phyloP scores from a whole-genome alignment of 1,284 basidiomycete species.

The Rhodofomes roseus region DNA sequence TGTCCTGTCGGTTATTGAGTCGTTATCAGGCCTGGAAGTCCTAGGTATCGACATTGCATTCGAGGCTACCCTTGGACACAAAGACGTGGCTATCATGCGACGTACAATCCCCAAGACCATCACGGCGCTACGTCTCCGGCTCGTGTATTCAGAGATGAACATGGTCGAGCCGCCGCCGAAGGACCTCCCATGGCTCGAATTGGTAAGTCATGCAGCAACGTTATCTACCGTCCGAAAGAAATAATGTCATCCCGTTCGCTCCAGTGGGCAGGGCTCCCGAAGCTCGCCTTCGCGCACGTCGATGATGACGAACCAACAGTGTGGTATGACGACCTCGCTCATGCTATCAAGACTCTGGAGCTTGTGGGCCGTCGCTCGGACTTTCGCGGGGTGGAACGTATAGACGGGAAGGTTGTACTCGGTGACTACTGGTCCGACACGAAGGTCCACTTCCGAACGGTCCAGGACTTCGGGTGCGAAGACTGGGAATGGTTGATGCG shows the following conservation, averaged over 20 bases:
- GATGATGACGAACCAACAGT: neutral
- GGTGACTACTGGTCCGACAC: neutral
- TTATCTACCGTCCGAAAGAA: too few species aligned
- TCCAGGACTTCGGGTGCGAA: neutral
- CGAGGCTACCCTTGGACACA: neutral
- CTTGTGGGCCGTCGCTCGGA: neutral
- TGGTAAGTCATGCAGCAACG: neutral
- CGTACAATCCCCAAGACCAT: neutral
- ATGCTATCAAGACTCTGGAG: neutral
- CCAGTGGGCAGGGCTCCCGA: neutral
- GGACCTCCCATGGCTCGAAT: too few species aligned
- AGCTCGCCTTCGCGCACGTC: neutral
- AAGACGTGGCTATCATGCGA: neutral
- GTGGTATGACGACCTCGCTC: neutral
- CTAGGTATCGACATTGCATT: neutral
- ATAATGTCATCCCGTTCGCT: neutral
- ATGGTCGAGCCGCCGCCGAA: neutral
- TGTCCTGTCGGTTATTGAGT: neutral
- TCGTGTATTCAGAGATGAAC: neutral
- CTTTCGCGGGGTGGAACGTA: neutral
- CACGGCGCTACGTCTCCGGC: neutral
- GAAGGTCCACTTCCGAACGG: neutral
- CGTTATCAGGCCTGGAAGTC: neutral
- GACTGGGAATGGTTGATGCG: constrained; percentile 1
- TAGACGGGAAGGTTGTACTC: neutral